A percentile compares a stretch with the other conserved stretches of the same genome.
Conservation (phyloP, 805 yeast genomes). For the Pichia nanzhaoensis region DNA sequence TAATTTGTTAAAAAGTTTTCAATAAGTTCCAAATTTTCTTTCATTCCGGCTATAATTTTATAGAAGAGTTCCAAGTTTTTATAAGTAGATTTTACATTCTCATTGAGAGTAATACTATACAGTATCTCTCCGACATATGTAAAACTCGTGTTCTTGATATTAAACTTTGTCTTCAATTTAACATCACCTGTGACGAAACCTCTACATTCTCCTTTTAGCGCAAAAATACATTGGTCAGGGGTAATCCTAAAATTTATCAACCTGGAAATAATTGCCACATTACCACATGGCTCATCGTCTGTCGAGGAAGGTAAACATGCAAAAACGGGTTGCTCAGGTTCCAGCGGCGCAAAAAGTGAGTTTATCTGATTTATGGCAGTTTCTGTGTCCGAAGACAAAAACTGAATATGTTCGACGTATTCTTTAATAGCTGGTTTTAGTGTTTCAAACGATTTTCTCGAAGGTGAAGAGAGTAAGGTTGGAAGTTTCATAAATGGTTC, state of each 20-base stretch:
- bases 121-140: background rate
- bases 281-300: conserved; percentile 27
- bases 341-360: conserved; percentile 1
- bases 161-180: background rate
- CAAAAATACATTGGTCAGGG: conserved; percentile 36
- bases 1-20: conserved; percentile 3
- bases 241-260: conserved; percentile 42
- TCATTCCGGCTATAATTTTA: conserved; percentile 26
- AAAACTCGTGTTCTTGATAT: background rate
- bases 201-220: conserved; percentile 16
- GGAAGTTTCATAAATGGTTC: background rate
- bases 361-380: background rate
- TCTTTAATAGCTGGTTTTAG: background rate
- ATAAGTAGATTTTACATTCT: background rate
- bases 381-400: background rate
- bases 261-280: conserved; percentile 29
- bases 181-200: conserved; percentile 9
- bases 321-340: conserved; percentile 14
- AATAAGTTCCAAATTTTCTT: conserved; percentile 18
- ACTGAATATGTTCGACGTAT: background rate
- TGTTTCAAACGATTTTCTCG: background rate
- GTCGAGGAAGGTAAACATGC: conserved; percentile 21
- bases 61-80: conserved; percentile 11
- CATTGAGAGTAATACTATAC: background rate
- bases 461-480: background rate